Evolutionary conservation across 768 basidiomycete genomes (phyloP), one percentile per base, ranked within the genome.

Genomic region (Tubosaeta brunneosetosa): DNA sequence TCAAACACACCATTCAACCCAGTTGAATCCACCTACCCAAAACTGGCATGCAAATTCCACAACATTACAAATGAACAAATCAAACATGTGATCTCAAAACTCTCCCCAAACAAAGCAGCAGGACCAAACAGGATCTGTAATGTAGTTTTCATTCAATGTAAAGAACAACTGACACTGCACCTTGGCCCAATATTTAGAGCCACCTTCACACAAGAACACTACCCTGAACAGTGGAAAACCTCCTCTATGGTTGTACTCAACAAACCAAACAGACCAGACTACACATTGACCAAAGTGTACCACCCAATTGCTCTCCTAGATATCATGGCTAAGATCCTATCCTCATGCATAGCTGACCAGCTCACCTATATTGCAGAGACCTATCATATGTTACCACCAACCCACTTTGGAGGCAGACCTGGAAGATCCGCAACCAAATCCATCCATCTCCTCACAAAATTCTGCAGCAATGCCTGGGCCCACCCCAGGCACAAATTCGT

Each of bases 261-360:
- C 0, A 78, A 79, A 47, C 74, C 73, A 0, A 69, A 71, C 0
- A 66, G 68, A 36, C 49, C 63, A 0, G 48, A 66, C 54, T 78
- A 79, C 58, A 47, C 61, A 0, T 0, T 25, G 0, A 11, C 29
- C 0, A 55, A 55, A 25, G 49, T 50, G 10, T 57, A 49, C 7
- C 8, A 9, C 0, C 50, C 47, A 0, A 57, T 55, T 0, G 44
- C 40, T 0, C 44, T 57, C 0, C 53, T 57, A 0, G 47, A 57
- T 14, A 57, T 38, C 12, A 52, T 29, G 2, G 43, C 29, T 0
- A 57, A 57, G 14, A n/a, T 57, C 0, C 46, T 57, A 0, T 32
- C 27, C 0, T 29, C 56, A 3, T 2, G 42, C 1, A 16, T 53
- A 1, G 36, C 42, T 1, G 34, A 49, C 16, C 27, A 49, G 0